Evolutionary conservation across 495 filamentous ascomycete species (phyloP).

Genomic region (Pseudoneurospora amorphoporcata): DNA sequence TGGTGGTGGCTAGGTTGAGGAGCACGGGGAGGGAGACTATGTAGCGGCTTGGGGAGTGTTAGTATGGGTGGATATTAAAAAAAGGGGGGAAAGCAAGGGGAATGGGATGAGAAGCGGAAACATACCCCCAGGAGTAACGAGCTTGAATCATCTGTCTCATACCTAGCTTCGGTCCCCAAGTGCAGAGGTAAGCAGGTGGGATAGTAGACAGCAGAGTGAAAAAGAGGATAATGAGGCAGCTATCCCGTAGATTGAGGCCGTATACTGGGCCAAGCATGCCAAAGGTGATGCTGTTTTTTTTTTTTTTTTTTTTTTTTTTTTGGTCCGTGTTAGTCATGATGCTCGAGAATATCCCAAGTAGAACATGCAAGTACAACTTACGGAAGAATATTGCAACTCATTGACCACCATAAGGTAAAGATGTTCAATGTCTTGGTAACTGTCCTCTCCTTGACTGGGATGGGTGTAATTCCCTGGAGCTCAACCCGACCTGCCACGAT

Average conservation of each 20-base stretch:
- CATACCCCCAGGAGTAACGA: conserved; percentile 41
- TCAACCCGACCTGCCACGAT: conserved; percentile 24
- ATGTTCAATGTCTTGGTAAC: conserved; percentile 37
- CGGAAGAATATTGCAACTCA: conserved; percentile 34
- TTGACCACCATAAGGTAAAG: conserved; percentile 37
- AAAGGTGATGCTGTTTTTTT: conserved; percentile 37
- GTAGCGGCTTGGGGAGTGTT: conserved; percentile 20
- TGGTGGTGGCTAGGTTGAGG: conserved; percentile 39
- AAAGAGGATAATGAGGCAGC: conserved; percentile 43
- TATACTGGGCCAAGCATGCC: conserved; percentile 45
- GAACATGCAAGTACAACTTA: conserved; percentile 12
- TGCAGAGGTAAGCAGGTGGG: conserved; percentile 41
- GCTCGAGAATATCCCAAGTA: background rate
- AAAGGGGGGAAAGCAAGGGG: background rate
- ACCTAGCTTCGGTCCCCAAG: conserved; percentile 40
- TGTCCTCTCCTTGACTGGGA: conserved; percentile 41
- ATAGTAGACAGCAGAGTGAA: conserved; percentile 40
- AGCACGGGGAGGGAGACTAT: conserved; percentile 35
- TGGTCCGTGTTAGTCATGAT: conserved; percentile 12
- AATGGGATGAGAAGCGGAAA: background rate
- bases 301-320: background rate
- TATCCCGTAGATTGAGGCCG: conserved; percentile 37
- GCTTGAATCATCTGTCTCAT: conserved; percentile 48
- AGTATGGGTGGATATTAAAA: background rate
- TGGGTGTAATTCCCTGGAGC: conserved; percentile 39